Evolutionary conservation across 305 asterid species (phyloP), one percentile per base, ranked within the genome.

Genomic region (Solanum hybrid): DNA sequence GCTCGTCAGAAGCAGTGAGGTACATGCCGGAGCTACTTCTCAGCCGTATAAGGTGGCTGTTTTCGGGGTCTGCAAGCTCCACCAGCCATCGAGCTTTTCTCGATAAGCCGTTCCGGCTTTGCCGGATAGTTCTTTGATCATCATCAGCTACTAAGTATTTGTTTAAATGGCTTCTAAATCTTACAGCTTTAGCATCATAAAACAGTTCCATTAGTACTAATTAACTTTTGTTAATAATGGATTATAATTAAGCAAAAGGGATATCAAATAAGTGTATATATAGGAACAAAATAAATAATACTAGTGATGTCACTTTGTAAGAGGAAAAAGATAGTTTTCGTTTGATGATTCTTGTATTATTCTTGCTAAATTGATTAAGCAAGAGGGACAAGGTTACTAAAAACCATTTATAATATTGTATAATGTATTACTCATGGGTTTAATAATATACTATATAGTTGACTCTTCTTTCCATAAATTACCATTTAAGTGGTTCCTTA

Each of bases 11-110:
- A 81, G 99, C 97, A 22, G 95, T 93, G 76, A 97, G 95, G 91
- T 97, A 96, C 31, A 93, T 93, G 87, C 92, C 92, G 90, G 93
- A 93, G 92, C 98, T 95, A 92, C 99, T 96, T 76, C 94, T 96
- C 24, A 97, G 96, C 36, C 97, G 98, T 89, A 97, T 79, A 91
- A 91, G 90, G 89, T 91, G 90, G 51, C 87, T 88, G 82, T 93
- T 94, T 37, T 91, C 89, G 37, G 79, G 57, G 34, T 89, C 89
- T 5, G 85, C 83, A 9, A 80, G 26, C 22, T 89, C 90, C 45
- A 89, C 90, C 24, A 72, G 27, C 90, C 90, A 89, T 29, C 90
- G 32, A 5, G 90, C 88, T 29, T 82, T 89, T 32, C 81, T 65
- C 1, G 90, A 57, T 33, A 51, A 68, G 45, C 90, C 89, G 8